Base-by-base conservation (phyloP, 371 early-diverging fungal species). In the Mortierella sp. region DNA sequence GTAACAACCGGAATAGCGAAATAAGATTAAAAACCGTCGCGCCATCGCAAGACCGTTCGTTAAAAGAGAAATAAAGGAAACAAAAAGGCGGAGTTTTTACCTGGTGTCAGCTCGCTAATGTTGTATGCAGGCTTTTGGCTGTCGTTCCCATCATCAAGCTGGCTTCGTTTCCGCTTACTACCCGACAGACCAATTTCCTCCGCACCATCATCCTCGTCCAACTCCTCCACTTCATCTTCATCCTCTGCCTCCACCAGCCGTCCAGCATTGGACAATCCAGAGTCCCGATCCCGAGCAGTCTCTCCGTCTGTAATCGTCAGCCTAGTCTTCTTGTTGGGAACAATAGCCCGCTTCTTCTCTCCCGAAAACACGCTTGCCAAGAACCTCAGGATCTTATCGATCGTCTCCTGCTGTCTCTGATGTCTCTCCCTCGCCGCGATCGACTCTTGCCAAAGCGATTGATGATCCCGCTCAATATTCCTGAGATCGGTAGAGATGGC, bases 381-480 rank as follows among this genome's bases (percentile, higher is more conserved):
- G 80, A 96, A 96, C 31, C 92, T 80, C 71, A 95, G 68, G 24
- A 96, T 95, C 82, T 96, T 97, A 86, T 98, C 96, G 39, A 98
- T 97, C 0, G 95, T 96, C n/a, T 93, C 94, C 80, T 98, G 97
- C 75, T 98, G 98, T 66, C 93, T 85, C 61, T 93, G 90, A 83
- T 96, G 92, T 26, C 95, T 87, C 58, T 96, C 94, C 26, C 95
- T 89, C 4, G 95, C 88, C 3, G 89, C 86, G 11, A 93, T 66
- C 0, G 94, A 92, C 76, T 97, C 97, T 66, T 90, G 92, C 98
- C 98, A 98, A 26, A 98, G 85, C 26, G 92, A 76, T 77, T 95
- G 94, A 79, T 96, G 96, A 68, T 97, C 97, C 14, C 91, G 88
- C 75, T 98, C 97, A 31, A 98, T 92, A 41, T 88, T 91, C 85